phyloP scores from a whole-genome alignment of 441 rosid species.

The Pelargonium fulgidum region DNA sequence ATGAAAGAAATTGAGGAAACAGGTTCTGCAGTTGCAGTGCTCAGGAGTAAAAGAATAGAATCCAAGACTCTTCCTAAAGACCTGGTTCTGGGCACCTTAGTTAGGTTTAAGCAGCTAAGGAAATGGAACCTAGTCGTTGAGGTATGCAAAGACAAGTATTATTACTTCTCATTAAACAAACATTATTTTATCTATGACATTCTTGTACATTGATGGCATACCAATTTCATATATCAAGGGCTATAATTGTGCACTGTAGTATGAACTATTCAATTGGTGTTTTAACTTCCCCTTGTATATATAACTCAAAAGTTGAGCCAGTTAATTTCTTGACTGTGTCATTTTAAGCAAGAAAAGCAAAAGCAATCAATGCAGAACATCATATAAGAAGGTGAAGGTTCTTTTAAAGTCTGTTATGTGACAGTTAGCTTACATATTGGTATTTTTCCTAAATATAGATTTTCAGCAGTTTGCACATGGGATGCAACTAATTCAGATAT shows the following conservation, averaged over 20 bases:
- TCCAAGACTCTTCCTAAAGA: conserved; percentile 55
- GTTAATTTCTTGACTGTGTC: neutral
- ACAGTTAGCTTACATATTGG: no score
- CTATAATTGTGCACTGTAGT: no score
- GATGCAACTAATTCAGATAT: neutral
- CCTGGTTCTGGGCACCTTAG: conserved; percentile 75
- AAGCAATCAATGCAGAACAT: neutral
- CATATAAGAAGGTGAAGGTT: neutral
- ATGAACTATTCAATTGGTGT: neutral
- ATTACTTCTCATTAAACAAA: neutral
- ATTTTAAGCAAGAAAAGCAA: neutral
- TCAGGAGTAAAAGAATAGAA: conserved; percentile 38
- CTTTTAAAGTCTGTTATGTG: neutral
- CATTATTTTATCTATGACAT: no score
- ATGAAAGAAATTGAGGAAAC: conserved; percentile 74
- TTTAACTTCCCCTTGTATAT: neutral
- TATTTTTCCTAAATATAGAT: neutral
- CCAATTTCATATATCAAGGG: no score
- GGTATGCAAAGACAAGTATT: conserved; percentile 35
- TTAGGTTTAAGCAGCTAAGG: conserved; percentile 84
- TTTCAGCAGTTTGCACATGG: neutral
- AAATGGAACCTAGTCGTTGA: conserved; percentile 80
- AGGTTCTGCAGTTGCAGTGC: conserved; percentile 60
- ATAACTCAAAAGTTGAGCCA: neutral
- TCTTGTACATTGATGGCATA: no score